Evolutionary conservation across 2,329 filamentous ascomycete species (phyloP), one percentile per base, ranked within the genome.

Genomic region (Beauveria medogensis): DNA sequence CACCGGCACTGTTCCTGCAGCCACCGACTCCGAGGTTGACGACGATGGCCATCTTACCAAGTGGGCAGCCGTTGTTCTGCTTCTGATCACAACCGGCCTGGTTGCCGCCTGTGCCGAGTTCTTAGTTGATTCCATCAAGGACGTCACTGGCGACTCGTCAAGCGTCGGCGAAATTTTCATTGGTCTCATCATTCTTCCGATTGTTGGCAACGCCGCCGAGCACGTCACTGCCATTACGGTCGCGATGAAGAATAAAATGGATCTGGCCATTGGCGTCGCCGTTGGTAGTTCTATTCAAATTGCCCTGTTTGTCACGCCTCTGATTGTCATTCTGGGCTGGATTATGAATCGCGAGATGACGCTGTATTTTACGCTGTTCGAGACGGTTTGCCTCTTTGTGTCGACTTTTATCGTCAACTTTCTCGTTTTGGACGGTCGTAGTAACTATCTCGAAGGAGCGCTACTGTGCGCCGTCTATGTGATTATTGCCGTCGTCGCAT

Each of bases 351-450:
- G 82, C 63, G 79, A 86, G n/a, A 89, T 90, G 86, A 83, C 88
- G 30, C 80, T 95, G 40, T 92, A 93, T 77, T 95, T 95, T 73
- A 91, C 91, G 63, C 81, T 91, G 54, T 96, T 95, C 73, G 91
- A 95, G 80, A 95, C 91, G 0, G 89, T 94, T 24, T 90, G 88
- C 61, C 82, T 95, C 68, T 95, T 95, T 73, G 85, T 93, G 56
- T 89, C 86, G 56, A 87, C 91, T 8, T 86, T 95, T 65, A 91
- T 95, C 64, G 90, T 93, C 74, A 94, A 93, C 74, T 95, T 94
- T 71, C 76, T 95, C 63, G 91, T 95, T 54, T 78, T 93, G 63
- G 91, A 95, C 69, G 91, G 91, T 12, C 83, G 91, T 71, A 91
- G 87, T 71, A 95, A 95, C 70, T 95, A 94, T 68, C 82, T 95